A percentile compares a stretch with the other conserved stretches of the same genome.
Evolutionary conservation across 768 basidiomycete species (phyloP).

Genomic region (Xerocomus potaroensis): DNA sequence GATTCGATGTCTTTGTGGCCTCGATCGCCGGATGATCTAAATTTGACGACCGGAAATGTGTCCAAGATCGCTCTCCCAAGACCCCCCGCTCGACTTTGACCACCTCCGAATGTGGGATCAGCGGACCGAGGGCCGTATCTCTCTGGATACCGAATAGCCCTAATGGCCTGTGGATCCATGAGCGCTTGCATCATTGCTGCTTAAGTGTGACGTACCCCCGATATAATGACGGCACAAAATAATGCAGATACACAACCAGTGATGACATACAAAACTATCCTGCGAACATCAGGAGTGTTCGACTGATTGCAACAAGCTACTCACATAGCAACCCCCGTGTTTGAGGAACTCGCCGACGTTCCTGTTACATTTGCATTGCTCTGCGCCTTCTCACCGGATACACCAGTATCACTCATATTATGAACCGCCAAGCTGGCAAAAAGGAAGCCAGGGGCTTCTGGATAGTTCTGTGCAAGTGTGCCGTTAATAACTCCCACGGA

Average conservation of each 20-base stretch:
- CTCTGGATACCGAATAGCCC: slow-evolving; percentile 86
- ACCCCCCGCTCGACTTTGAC: slow-evolving; percentile 74
- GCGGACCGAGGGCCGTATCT: slow-evolving; percentile 76
- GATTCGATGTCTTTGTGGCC: slow-evolving; percentile 33
- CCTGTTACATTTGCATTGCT: slow-evolving; percentile 19
- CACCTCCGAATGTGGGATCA: slow-evolving; percentile 25
- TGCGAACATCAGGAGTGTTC: slow-evolving; percentile 11
- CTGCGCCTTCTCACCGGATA: slow-evolving; percentile 2
- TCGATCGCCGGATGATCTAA: slow-evolving; percentile 38
- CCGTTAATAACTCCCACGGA: slow-evolving; percentile 39
- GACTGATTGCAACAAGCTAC: slow-evolving; percentile 17
- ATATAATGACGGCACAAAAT: slow-evolving; percentile 80
- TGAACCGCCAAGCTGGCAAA: slow-evolving; percentile 64
- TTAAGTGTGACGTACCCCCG: slow-evolving; percentile 54
- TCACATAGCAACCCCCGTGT: slow-evolving; percentile 76
- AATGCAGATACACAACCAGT: slow-evolving; percentile 84
- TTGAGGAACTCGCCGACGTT: slow-evolving; percentile 22
- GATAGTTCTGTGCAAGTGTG: slow-evolving; percentile 40
- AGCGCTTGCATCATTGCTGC: neutral
- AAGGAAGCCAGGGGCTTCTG: slow-evolving; percentile 55
- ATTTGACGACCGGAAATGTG: slow-evolving; percentile 93
- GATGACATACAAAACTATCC: slow-evolving; percentile 84
- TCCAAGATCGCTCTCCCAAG: slow-evolving; percentile 91
- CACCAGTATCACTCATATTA: slow-evolving; percentile 47
- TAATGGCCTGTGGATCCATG: slow-evolving; percentile 52